Base-by-base conservation (phyloP, 768 basidiomycete genomes). In the Cubamyces sp. region DNA sequence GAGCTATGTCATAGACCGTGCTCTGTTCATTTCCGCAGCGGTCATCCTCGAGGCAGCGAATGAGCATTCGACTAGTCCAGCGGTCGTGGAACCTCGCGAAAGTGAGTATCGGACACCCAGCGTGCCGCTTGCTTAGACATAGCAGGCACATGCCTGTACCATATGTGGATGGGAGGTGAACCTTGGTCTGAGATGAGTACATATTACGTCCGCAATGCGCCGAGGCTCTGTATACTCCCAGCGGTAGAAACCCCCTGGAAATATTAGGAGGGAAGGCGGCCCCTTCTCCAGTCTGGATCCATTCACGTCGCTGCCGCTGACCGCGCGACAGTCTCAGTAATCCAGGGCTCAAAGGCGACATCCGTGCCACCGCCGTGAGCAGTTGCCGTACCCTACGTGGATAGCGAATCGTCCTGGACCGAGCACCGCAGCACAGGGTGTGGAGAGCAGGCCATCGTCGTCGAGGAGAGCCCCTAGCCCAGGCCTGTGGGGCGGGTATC, bases 211-310 rank as follows among this genome's bases (percentile, higher is more conserved):
- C 48, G 34, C 7, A 25, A 11, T 28, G 48, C 34, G 26, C 46
- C 5, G 48, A 18, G 21, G 48, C 28, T 25, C 40, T 42, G 40
- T 48, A 15, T 23, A 3, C 40, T 48, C 40, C 48, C 57, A 50
- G 48, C 57, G 57, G 56, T 57, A 39, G 48, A 58, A 58, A 58
- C 26, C 3, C 48, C 48, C 57, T 58, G 16, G 25, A 56, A 46
- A 3, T 30, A 1, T 34, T 6, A 14, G 21, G 15, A 34, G 21
- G 25, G 47, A 21, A 19, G 16, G 15, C 25, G 34, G 8, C 37
- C 39, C 26, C 46, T 42, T 39, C 40, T 26, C 6, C 3, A 18
- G 16, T 16, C 14, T n/a, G 26, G 28, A 9, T 21, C 43, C 25
- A 26, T n/a, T 6, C 42, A 6, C n/a, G 43, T 45, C 30, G 19